phyloP scores from a whole-genome alignment of 768 basidiomycete genomes.

The Naganishia randhawae region DNA sequence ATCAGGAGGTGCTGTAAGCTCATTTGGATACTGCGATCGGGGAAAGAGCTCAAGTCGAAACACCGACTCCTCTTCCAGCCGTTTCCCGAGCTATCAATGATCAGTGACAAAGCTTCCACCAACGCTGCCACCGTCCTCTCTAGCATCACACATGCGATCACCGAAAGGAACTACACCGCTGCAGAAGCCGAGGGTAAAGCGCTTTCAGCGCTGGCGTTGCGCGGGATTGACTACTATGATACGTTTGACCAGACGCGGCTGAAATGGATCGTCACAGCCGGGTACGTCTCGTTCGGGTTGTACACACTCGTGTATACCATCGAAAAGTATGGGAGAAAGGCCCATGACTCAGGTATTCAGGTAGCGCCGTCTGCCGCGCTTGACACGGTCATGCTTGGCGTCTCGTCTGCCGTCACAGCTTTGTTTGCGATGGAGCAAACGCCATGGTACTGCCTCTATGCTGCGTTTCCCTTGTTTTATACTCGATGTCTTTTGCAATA shows the following conservation, averaged over 20 bases:
- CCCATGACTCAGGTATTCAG: no score
- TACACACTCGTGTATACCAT: conserved; percentile 22
- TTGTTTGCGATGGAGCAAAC: conserved; percentile 63
- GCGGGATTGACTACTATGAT: conserved; percentile 26
- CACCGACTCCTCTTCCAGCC: conserved; percentile 23
- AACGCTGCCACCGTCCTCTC: background rate
- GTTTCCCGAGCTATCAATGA: background rate
- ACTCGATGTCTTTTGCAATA: conserved; percentile 59
- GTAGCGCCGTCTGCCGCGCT: background rate
- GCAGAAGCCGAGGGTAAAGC: background rate
- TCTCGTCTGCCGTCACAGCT: conserved; percentile 51
- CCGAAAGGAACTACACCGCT: background rate
- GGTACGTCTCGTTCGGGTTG: conserved; percentile 74
- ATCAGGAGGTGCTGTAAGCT: background rate
- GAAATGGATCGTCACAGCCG: conserved; percentile 63
- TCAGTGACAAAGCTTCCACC: background rate
- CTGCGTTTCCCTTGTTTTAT: conserved; percentile 71
- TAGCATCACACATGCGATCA: background rate
- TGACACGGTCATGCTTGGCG: background rate
- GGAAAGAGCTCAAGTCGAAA: conserved; percentile 17
- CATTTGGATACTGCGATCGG: background rate
- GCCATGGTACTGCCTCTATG: conserved; percentile 72
- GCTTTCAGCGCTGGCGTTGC: conserved; percentile 4
- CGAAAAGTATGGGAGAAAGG: background rate
- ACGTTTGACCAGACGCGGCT: conserved; percentile 73